Evolutionary conservation across 2,329 filamentous ascomycete genomes (phyloP).

Genomic region (Trichoderma citrinoviride): DNA sequence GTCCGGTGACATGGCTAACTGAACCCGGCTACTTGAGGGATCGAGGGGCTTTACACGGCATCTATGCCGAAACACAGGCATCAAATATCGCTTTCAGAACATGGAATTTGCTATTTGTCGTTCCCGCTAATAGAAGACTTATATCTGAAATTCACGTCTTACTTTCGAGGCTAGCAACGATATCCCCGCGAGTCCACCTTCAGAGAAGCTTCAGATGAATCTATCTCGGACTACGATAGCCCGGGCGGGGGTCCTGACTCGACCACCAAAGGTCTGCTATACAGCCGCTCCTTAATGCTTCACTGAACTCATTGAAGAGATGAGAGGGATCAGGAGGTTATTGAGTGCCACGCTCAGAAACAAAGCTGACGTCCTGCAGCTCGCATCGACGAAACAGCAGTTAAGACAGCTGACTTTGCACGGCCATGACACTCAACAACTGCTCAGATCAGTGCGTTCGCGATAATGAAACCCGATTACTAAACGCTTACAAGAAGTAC

Average conservation of each 20-base stretch:
- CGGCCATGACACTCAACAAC: constrained; percentile 31
- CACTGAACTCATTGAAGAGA: not conserved
- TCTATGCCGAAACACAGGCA: not conserved
- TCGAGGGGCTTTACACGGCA: not conserved
- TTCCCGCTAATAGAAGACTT: not conserved
- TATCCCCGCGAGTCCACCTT: too few relatives aligned
- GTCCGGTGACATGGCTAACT: not conserved
- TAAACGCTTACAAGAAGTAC: not conserved
- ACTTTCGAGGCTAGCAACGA: not conserved
- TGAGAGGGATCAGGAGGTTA: not conserved
- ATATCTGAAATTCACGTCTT: not conserved
- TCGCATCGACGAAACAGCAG: not conserved
- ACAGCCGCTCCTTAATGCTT: too few relatives aligned
- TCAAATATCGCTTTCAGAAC: not conserved
- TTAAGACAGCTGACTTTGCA: constrained; percentile 29
- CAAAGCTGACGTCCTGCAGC: not conserved
- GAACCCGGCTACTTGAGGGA: not conserved
- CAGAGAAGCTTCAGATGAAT: not conserved
- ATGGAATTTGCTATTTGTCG: not conserved
- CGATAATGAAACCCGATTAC: too few relatives aligned
- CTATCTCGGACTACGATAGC: not conserved
- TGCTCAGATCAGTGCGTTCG: constrained; percentile 29
- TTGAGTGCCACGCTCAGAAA: not conserved
- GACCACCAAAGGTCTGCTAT: not conserved
- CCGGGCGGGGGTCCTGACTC: constrained; percentile 9